Evolutionary conservation across 2,329 filamentous ascomycete genomes (phyloP), one percentile per base, ranked within the genome.

Genomic region (Sarocladium oryzae): DNA sequence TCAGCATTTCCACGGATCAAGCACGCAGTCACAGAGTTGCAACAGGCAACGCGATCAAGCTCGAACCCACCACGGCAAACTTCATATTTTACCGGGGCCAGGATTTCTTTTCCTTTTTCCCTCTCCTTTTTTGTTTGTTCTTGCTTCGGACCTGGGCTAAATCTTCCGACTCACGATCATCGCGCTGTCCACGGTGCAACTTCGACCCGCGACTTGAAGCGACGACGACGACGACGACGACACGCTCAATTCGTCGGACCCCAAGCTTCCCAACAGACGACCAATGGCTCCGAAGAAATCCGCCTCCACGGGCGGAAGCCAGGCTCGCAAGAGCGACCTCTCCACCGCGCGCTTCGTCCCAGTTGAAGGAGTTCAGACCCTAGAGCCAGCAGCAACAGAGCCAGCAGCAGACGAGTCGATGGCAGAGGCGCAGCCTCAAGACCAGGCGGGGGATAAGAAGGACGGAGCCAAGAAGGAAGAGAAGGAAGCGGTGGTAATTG

Each of bases 221-320:
- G n/a, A n/a, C n/a, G n/a, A n/a, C n/a, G 7, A 37, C 35, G n/a
- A 37, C 35, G 8, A 37, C 35, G 28, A 30, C 28, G 7, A 13
- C 7, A 7, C 28, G 7, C 13, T 30, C 28, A 7, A 13, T 30
- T 13, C 28, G 7, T 7, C 28, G 13, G 7, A 30, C 33, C 8
- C n/a, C 8, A 7, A 40, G 9, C 37, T 40, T 11, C 13, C 16
- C 5, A 7, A 8, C 24, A 5, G 20, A 5, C 43, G 10, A 48
- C 10, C 5, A 48, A 82, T 82, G 79, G 76, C 79, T 45, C 71
- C 78, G 23, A 73, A 75, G 50, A 84, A 83, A 63, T 76, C 72
- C 56, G 43, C 26, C 16, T 5, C 28, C n/a, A 15, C 43, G 15
- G 24, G 4, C n/a, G 43, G 5, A 8, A 77, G 79, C 57, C 59